Evolutionary conservation across 345 rosid genomes (phyloP).

Genomic region (Brassica nigra): DNA sequence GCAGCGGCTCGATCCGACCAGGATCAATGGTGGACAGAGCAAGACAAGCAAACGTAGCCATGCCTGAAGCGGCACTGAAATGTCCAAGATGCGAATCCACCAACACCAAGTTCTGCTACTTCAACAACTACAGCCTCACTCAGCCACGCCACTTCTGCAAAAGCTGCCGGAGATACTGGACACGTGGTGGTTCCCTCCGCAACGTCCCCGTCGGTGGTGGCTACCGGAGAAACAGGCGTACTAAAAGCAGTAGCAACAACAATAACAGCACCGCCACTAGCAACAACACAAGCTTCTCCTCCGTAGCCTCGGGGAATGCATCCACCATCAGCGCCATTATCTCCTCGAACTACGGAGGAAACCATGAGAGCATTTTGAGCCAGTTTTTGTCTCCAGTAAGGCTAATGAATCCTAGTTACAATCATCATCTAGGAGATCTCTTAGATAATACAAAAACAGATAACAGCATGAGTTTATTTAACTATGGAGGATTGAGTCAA

Average conservation of each 20-base stretch:
- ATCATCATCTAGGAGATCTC: conserved; percentile 17
- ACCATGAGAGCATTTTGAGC: conserved; percentile 46
- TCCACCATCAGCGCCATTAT: conserved; percentile 37
- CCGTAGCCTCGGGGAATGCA: conserved; percentile 20
- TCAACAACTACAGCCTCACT: conserved; percentile 91
- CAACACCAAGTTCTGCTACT: conserved; percentile 95
- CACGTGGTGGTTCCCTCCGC: conserved; percentile 84
- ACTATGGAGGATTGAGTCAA: conserved; percentile 39
- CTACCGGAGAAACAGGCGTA: conserved; percentile 80
- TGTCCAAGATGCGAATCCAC: conserved; percentile 96
- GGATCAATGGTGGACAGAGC: conserved; percentile 97
- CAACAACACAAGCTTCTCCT: conserved; percentile 31
- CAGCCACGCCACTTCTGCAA: conserved; percentile 99
- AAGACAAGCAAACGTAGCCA: conserved; percentile 70
- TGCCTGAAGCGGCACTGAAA: conserved; percentile 76
- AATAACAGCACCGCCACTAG: conserved; percentile 32
- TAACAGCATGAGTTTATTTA: conserved; percentile 34
- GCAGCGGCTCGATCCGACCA: conserved; percentile 65
- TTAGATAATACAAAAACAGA: background rate
- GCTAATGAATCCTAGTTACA: conserved; percentile 36
- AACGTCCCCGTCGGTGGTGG: conserved; percentile 96
- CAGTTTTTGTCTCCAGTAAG: conserved; percentile 49
- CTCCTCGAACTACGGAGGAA: conserved; percentile 37
- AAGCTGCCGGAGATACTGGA: conserved; percentile 96
- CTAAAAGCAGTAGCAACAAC: conserved; percentile 50